Conservation (phyloP, 1,139 yeast species). For the Suhomyces bolitotheri region DNA sequence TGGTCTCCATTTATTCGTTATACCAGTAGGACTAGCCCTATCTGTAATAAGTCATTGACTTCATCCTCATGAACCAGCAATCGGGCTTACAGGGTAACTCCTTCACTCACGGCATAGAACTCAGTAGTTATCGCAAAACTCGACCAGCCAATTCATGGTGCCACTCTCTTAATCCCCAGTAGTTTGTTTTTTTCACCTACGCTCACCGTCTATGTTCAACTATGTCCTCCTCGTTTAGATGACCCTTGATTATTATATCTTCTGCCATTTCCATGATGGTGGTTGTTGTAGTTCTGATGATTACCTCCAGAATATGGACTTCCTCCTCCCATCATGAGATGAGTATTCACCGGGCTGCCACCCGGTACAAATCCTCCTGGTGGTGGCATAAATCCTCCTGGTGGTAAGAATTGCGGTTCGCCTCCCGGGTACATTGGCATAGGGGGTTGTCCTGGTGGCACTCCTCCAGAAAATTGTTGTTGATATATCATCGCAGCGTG, state of each 20-base stretch:
- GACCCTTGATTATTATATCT: conserved; percentile 11
- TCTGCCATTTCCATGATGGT: conserved; percentile 16
- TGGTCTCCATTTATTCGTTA: no score
- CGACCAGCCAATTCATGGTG: no score
- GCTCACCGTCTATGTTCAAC: conserved; percentile 1
- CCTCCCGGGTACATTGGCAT: conserved; percentile 37
- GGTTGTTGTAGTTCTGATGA: conserved; percentile 12
- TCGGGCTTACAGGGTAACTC: no score
- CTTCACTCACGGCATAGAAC: no score
- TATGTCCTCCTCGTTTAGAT: conserved; percentile 16
- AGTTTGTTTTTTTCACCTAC: no score
- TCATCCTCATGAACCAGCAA: no score
- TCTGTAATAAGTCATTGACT: no score
- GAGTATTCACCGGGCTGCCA: conserved; percentile 35
- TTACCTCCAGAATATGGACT: conserved; percentile 14
- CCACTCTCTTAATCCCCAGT: no score
- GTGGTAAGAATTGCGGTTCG: conserved; percentile 37
- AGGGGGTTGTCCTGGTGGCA: conserved; percentile 40
- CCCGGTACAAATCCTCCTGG: conserved; percentile 31
- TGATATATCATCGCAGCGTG: conserved; percentile 44
- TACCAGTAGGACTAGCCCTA: no score
- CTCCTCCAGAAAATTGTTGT: conserved; percentile 28
- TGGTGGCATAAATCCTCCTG: conserved; percentile 40
- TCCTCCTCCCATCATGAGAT: conserved; percentile 24
- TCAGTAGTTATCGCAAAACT: no score